phyloP scores from a whole-genome alignment of 257 asterid species.

The Scutellaria barbata region DNA sequence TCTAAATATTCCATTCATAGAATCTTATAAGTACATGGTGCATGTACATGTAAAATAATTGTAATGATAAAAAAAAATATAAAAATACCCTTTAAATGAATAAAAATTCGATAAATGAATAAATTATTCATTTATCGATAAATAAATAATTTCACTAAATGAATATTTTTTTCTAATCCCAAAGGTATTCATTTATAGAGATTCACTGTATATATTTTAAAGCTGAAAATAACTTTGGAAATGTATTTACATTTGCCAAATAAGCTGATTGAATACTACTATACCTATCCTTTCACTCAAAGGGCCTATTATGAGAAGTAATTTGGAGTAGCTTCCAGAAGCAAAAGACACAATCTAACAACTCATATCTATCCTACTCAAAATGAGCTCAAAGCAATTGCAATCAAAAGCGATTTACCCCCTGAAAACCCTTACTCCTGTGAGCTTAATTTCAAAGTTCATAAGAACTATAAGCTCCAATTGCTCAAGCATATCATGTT shows the following conservation, averaged over 20 bases:
- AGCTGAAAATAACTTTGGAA: slow-evolving; percentile 1
- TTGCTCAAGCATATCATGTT: background rate
- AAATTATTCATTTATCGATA: no score
- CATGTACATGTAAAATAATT: no score
- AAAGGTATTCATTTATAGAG: no score
- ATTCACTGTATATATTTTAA: background rate
- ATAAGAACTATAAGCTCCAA: background rate
- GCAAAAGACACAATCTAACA: background rate
- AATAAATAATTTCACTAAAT: no score
- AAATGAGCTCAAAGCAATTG: background rate
- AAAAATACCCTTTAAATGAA: no score
- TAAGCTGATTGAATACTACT: background rate
- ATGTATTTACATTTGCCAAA: background rate
- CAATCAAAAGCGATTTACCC: slow-evolving; percentile 19
- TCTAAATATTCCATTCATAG: no score
- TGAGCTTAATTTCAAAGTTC: slow-evolving; percentile 6
- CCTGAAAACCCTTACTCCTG: background rate
- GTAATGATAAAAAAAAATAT: no score
- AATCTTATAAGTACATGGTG: no score
- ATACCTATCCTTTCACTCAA: background rate
- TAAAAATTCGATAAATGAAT: no score
- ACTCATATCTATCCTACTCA: background rate
- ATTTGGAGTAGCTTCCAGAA: slow-evolving; percentile 28
- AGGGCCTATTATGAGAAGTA: slow-evolving; percentile 9
- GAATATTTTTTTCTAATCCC: no score